Percentiles rank a stretch among this genome's conserved stretches.
Conservation (phyloP, 306 rosid species). For the Fragaria vesca region DNA sequence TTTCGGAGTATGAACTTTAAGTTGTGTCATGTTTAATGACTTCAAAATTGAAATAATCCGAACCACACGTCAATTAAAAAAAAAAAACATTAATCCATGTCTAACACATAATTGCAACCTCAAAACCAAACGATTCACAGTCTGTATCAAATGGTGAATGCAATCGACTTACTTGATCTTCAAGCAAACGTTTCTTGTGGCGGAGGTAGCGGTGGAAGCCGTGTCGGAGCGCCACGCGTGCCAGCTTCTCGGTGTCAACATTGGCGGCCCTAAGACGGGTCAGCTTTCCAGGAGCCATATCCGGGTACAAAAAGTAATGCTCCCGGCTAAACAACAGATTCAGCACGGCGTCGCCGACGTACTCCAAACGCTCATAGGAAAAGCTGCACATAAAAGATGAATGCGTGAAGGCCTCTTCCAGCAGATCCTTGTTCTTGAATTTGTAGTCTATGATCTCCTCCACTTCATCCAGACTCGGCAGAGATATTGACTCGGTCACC, state of each 20-base stretch:
- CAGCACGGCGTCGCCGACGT: constrained; percentile 54
- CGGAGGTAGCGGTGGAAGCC: constrained; percentile 49
- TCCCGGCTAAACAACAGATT: constrained; percentile 39
- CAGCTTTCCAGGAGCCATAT: constrained; percentile 35
- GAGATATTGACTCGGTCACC: neutral
- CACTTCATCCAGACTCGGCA: constrained; percentile 29
- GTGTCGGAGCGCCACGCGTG: constrained; percentile 53
- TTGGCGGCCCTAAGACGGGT: constrained; percentile 59
- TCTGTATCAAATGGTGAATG: neutral
- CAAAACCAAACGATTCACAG: neutral
- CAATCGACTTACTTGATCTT: constrained; percentile 34
- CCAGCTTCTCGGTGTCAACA: constrained; percentile 64
- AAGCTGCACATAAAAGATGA: constrained; percentile 10
- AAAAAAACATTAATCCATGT: neutral
- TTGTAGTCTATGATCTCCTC: constrained; percentile 46
- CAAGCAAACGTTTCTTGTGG: constrained; percentile 44
- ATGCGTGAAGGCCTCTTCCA: constrained; percentile 60
- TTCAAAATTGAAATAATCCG: neutral
- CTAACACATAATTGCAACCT: neutral
- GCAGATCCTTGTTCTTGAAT: constrained; percentile 36
- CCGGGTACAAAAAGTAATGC: constrained; percentile 41
- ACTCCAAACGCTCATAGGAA: constrained; percentile 48
- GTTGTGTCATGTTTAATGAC: neutral
- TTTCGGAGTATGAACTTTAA: neutral
- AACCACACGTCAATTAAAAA: neutral